Evolutionary conservation across 2,329 filamentous ascomycete genomes (phyloP).

Genomic region (Xylaria polymorpha): DNA sequence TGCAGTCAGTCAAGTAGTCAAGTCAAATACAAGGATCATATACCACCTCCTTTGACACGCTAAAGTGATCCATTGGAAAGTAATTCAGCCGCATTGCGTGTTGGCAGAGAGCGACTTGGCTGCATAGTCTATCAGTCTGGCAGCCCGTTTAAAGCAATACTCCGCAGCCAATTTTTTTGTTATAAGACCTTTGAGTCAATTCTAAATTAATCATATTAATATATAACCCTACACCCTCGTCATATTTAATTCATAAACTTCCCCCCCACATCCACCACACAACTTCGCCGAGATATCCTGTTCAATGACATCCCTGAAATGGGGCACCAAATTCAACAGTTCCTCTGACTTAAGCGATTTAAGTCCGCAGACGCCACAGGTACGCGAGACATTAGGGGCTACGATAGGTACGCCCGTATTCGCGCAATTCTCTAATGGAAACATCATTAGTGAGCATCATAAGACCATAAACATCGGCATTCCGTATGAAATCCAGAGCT

Average conservation of each 20-base stretch:
- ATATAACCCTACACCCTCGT: too few relatives aligned
- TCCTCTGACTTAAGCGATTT: slow-evolving; percentile 61
- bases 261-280: slow-evolving; percentile 49
- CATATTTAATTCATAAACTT: slow-evolving; percentile 42
- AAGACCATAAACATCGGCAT: neutral
- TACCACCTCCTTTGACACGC: neutral
- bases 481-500: neutral
- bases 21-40: too few relatives aligned
- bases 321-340: slow-evolving; percentile 48
- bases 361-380: slow-evolving; percentile 66
- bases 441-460: slow-evolving; percentile 8
- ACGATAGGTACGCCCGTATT: slow-evolving; percentile 66
- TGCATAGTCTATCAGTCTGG: too few relatives aligned
- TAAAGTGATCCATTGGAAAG: too few relatives aligned
- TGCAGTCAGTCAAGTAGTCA: too few relatives aligned
- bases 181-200: too few relatives aligned
- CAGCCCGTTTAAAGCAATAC: too few relatives aligned
- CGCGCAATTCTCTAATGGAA: slow-evolving; percentile 60
- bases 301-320: slow-evolving; percentile 40
- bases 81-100: too few relatives aligned
- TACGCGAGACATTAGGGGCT: slow-evolving; percentile 63
- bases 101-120: too few relatives aligned
- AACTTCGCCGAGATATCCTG: slow-evolving; percentile 46
- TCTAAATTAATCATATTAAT: too few relatives aligned
- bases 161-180: too few relatives aligned